Conservation (phyloP, 768 basidiomycete species). For the Trametes villosa region DNA sequence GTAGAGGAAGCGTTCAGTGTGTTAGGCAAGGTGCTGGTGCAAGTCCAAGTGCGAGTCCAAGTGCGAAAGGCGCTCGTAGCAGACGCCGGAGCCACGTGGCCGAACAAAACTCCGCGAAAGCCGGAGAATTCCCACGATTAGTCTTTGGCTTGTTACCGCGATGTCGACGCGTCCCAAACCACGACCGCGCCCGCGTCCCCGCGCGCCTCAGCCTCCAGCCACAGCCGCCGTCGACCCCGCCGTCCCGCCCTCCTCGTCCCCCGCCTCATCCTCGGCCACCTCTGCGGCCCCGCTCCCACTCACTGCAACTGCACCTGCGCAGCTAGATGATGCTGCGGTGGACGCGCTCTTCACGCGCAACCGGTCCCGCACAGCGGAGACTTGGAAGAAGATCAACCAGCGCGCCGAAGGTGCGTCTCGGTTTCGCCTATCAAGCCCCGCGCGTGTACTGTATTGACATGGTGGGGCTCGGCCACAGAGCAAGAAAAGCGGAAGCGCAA, state of each 20-base stretch:
- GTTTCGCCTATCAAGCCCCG: background rate
- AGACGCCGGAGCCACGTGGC: conserved; percentile 19
- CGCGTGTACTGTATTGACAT: background rate
- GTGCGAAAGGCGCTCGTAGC: background rate
- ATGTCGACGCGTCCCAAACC: conserved; percentile 41
- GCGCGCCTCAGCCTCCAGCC: conserved; percentile 17
- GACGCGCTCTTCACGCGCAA: conserved; percentile 77
- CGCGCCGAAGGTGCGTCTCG: conserved; percentile 54
- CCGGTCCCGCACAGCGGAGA: conserved; percentile 52
- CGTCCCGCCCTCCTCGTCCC: conserved; percentile 20
- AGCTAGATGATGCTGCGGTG: conserved; percentile 48
- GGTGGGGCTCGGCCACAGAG: background rate
- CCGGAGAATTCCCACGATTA: conserved; percentile 31
- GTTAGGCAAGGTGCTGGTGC: too few relatives aligned
- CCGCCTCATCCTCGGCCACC: conserved; percentile 16
- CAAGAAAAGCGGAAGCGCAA: conserved; percentile 16
- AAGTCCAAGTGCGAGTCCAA: background rate
- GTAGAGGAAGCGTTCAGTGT: background rate
- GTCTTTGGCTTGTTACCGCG: conserved; percentile 32
- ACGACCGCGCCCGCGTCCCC: conserved; percentile 50
- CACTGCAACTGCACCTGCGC: conserved; percentile 10
- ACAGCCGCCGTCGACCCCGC: conserved; percentile 7
- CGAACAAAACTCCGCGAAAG: conserved; percentile 17
- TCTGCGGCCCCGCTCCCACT: conserved; percentile 9
- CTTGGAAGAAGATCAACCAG: conserved; percentile 65